Evolutionary conservation across 2,329 filamentous ascomycete genomes (phyloP).

Genomic region (Pseudogymnoascus sp.): DNA sequence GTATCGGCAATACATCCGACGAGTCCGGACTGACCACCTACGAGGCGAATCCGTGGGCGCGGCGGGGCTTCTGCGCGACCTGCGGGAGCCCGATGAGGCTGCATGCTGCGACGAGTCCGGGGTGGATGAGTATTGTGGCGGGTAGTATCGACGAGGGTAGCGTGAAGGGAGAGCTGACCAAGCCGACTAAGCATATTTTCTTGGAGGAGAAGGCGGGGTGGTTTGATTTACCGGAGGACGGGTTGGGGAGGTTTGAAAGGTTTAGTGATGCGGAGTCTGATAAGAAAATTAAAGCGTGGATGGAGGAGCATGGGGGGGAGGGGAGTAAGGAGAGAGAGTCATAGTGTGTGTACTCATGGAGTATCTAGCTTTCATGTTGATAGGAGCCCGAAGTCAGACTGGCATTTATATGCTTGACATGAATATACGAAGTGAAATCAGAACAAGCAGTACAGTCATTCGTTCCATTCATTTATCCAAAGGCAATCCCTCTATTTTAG

Average conservation of each 20-base stretch:
- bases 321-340: not conserved
- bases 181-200: constrained; percentile 35
- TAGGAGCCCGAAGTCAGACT: not conserved
- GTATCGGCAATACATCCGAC: not conserved
- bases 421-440: not conserved
- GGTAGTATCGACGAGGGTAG: constrained; percentile 35
- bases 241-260: constrained; percentile 22
- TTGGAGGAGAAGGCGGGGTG: constrained; percentile 32
- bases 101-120: constrained; percentile 28
- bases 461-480: constrained; percentile 2
- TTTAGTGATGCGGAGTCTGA: constrained; percentile 20
- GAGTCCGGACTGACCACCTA: constrained; percentile 24
- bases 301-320: constrained; percentile 10
- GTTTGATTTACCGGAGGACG: constrained; percentile 32
- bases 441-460: not conserved
- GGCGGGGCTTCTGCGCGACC: constrained; percentile 35
- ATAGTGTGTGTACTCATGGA: not conserved
- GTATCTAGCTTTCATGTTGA: not conserved
- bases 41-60: constrained; percentile 29
- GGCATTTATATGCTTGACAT: not conserved
- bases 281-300: constrained; percentile 22
- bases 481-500: constrained; percentile 4
- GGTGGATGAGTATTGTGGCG: constrained; percentile 29
- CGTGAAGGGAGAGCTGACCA: constrained; percentile 25
- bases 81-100: constrained; percentile 40